Conservation (phyloP, 805 yeast species). For the Monosporozyma aerobia region DNA sequence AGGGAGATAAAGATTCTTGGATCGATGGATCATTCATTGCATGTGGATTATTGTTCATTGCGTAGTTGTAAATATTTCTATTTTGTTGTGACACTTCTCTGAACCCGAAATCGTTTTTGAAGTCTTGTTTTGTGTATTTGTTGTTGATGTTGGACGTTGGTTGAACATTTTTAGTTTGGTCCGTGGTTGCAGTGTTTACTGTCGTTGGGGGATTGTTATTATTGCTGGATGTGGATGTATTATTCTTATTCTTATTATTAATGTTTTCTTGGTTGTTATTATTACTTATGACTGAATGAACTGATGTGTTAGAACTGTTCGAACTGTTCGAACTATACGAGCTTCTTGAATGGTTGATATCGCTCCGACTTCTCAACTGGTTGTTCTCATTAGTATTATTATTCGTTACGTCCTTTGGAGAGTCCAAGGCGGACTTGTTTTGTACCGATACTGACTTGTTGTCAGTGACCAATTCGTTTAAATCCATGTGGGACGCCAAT, state of each 20-base stretch:
- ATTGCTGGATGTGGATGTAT: neutral
- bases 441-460: neutral
- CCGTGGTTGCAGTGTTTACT: too few species aligned
- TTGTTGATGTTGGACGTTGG: neutral
- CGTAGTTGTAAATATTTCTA: constrained; percentile 10
- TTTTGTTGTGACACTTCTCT: constrained; percentile 4
- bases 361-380: too few species aligned
- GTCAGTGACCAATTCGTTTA: constrained; percentile 1
- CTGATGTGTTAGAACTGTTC: neutral
- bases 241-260: neutral
- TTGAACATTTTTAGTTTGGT: too few species aligned
- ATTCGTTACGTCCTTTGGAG: too few species aligned
- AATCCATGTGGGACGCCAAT: constrained; percentile 5
- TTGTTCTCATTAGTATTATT: too few species aligned
- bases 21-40: constrained; percentile 24
- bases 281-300: neutral
- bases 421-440: too few species aligned
- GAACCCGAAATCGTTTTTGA: neutral
- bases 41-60: constrained; percentile 21
- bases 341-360: too few species aligned
- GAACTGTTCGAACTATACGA: neutral
- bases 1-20: constrained; percentile 34
- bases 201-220: neutral
- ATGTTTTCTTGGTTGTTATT: too few species aligned
- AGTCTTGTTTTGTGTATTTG: neutral